Base-by-base conservation (phyloP, 257 asterid genomes). In the Plantago major region DNA sequence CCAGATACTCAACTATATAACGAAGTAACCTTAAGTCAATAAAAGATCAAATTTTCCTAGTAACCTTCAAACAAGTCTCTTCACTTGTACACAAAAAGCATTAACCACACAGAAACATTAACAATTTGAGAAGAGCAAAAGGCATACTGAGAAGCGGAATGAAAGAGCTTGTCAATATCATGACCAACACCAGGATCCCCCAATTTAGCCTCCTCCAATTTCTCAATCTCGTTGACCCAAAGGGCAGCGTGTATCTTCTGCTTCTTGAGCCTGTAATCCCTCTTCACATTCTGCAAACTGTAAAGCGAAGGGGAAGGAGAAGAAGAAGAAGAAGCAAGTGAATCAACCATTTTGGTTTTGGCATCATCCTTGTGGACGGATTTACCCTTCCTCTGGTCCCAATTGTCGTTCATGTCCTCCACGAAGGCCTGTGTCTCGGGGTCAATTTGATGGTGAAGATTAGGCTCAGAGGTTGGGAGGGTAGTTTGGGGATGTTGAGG, bases 201-300 rank as follows among this genome's bases (percentile, higher is more conserved):
- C 74, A 92, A 76, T 59, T 84, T 83, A 22, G 87, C 89, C 72
- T 89, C 99, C 79, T 88, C 96, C 83, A 79, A 33, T 72, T 86
- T 92, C 80, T 92, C 97, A 81, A 92, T 89, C 82, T 89, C 97
- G 77, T 89, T 86, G 71, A 74, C 80, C 99, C 99, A 92, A 37
- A 92, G 87, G 38, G 87, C 82, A 10, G 97, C 87, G 74, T 92
- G 97, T 52, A 92, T 66, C 57, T 77, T 84, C 80, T 89, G 99
- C 79, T 92, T 92, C 80, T 79, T 84, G 82, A 84, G 55, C 43
- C 97, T 76, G 60, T 92, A 92, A 69, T 92, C 99, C 71, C 72
- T 77, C 86, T 89, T 89, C 13, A 86, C 73, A 76, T 79, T 86
- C 71, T 86, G 89, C 89, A 92, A 76, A 64, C 83, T 86, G 60